phyloP scores from a whole-genome alignment of 2,329 filamentous ascomycete species.

The Fusarium graminum region DNA sequence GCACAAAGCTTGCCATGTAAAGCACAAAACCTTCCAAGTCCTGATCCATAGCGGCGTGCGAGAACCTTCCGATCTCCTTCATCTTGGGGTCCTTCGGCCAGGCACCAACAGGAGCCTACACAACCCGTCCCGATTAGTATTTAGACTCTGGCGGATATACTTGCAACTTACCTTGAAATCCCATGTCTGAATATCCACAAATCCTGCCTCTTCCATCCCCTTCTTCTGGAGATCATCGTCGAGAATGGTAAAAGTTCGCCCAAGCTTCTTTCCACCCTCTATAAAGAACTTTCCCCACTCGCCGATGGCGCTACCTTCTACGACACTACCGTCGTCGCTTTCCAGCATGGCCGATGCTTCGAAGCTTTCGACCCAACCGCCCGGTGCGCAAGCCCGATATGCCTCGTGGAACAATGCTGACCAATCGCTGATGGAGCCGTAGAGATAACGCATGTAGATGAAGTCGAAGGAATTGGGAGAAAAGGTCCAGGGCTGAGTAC shows the following conservation, averaged over 20 bases:
- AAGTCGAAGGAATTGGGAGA: conserved; percentile 3
- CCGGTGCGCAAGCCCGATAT: conserved; percentile 4
- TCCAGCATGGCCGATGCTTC: conserved; percentile 4
- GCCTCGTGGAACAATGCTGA: conserved; percentile 7
- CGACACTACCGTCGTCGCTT: conserved; percentile 4
- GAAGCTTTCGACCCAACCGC: conserved; percentile 13
- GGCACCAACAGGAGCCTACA: conserved; percentile 9
- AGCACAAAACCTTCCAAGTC: conserved; percentile 22
- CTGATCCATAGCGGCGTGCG: conserved; percentile 15
- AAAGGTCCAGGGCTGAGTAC: conserved; percentile 12
- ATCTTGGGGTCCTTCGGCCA: conserved; percentile 18
- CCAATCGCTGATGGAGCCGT: conserved; percentile 5
- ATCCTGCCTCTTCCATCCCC: conserved; percentile 12
- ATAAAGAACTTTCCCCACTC: conserved; percentile 17
- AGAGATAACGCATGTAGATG: conserved; percentile 11
- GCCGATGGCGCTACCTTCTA: conserved; percentile 1
- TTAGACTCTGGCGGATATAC: background rate
- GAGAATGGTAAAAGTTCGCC: conserved; percentile 8
- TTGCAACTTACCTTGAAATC: conserved; percentile 2
- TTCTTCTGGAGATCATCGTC: conserved; percentile 10
- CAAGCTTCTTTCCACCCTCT: conserved; percentile 3
- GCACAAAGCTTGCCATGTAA: conserved; percentile 23
- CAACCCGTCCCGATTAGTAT: background rate
- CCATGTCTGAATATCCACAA: conserved; percentile 8
- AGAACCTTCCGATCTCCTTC: conserved; percentile 16